These are phyloP conservation scores for Xylariaceae sp. DNA, from an alignment of 2,329 filamentous ascomycete genomes.

Conservation along the genomic window DNA sequence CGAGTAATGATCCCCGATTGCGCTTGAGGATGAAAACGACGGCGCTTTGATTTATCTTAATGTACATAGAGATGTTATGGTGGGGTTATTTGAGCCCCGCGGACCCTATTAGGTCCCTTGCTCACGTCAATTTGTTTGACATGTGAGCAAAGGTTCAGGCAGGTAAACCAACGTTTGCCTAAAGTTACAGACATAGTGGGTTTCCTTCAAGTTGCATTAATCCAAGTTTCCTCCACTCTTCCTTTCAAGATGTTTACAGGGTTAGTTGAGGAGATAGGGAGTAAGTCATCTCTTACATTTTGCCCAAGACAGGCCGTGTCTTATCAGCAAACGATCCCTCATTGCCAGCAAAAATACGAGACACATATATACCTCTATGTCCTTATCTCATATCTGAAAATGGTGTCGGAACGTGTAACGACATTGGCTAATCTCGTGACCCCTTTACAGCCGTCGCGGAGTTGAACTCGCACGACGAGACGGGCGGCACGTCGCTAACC, in stretches of 20 bases:
- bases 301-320: no score
- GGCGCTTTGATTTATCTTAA: no score
- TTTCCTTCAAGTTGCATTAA: constrained; percentile 1
- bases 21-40: no score
- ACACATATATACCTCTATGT: no score
- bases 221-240: background rate
- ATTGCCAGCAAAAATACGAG: no score
- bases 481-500: constrained; percentile 84
- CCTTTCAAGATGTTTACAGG: constrained; percentile 77
- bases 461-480: constrained; percentile 73
- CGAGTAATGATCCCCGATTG: no score
- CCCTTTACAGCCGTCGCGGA: constrained; percentile 65
- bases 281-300: constrained; percentile 46
- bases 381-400: no score
- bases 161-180: background rate
- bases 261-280: constrained; percentile 86
- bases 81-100: constrained; percentile 9
- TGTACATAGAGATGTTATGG: no score
- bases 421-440: no score
- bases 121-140: constrained; percentile 8
- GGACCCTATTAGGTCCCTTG: constrained; percentile 1
- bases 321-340: no score
- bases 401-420: no score
- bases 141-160: background rate
- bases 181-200: background rate